These are phyloP conservation scores for Candida boleticola DNA, from an alignment of 805 yeast species.

Conservation along the genomic window DNA sequence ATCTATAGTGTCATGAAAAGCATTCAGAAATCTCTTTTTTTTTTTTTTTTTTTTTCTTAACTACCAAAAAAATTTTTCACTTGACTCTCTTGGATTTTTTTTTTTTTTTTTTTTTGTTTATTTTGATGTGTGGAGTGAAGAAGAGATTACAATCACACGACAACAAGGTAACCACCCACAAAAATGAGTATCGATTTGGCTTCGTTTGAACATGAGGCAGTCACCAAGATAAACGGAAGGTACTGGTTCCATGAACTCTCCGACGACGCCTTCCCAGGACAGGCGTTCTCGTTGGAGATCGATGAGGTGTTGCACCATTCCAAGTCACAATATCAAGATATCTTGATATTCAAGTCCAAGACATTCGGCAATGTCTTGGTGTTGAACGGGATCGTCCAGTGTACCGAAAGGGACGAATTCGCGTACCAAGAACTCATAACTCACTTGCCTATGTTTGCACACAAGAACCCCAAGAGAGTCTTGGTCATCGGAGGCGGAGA, in stretches of 20 bases:
- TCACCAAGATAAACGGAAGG: constrained; percentile 23
- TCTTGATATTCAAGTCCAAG: constrained; percentile 71
- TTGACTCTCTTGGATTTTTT: not conserved
- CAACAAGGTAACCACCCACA: not conserved
- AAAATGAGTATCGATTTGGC: constrained; percentile 10
- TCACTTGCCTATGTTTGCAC: constrained; percentile 78
- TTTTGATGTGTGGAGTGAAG: not conserved
- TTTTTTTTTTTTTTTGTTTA: not conserved
- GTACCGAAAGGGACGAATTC: constrained; percentile 89
- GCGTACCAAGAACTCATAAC: constrained; percentile 92
- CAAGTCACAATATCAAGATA: constrained; percentile 75
- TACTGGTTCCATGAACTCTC: constrained; percentile 79
- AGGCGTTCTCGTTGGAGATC: constrained; percentile 68
- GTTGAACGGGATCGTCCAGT: constrained; percentile 86
- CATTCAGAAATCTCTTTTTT: too few relatives aligned
- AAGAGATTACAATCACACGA: too few relatives aligned
- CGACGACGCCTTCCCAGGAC: constrained; percentile 81
- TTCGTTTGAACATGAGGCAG: constrained; percentile 26
- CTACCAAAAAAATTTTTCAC: too few relatives aligned
- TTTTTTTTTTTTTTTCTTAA: too few relatives aligned
- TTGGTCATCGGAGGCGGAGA: constrained; percentile 95
- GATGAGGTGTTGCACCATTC: constrained; percentile 63
- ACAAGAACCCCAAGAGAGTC: constrained; percentile 69
- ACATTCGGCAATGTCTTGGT: constrained; percentile 86
- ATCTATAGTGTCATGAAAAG: too few relatives aligned